A percentile compares a stretch with the other conserved stretches of the same genome.
Evolutionary conservation across 2,329 filamentous ascomycete genomes (phyloP).

Genomic region (Hymenotorrendiella dingleyae): DNA sequence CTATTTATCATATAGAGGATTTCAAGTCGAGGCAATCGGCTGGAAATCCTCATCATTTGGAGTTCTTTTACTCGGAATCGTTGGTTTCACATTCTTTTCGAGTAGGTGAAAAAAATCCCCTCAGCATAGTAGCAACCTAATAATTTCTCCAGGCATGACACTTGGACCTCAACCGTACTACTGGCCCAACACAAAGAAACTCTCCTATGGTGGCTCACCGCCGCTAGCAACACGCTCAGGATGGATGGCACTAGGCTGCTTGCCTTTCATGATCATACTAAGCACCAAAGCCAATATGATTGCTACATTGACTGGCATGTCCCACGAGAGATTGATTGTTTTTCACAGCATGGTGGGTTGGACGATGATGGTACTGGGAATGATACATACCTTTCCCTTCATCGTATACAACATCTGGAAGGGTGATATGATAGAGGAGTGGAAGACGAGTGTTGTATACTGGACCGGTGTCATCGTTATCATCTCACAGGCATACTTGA

Average conservation of each 20-base stretch:
- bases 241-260: slow-evolving; percentile 84
- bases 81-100: slow-evolving; percentile 12
- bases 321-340: slow-evolving; percentile 83
- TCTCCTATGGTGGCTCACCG: slow-evolving; percentile 58
- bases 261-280: slow-evolving; percentile 67
- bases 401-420: slow-evolving; percentile 80
- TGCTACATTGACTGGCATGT: slow-evolving; percentile 76
- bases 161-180: slow-evolving; percentile 17
- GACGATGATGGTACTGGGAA: slow-evolving; percentile 70
- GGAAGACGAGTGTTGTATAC: slow-evolving; percentile 63
- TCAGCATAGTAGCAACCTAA: background rate
- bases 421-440: slow-evolving; percentile 65
- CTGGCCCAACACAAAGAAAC: slow-evolving; percentile 13
- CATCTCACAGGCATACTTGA: slow-evolving; percentile 75
- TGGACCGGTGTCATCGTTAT: slow-evolving; percentile 77
- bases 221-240: slow-evolving; percentile 78
- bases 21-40: slow-evolving; percentile 6
- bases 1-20: slow-evolving; percentile 10
- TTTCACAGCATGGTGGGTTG: slow-evolving; percentile 87
- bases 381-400: slow-evolving; percentile 82
- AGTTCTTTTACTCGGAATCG: slow-evolving; percentile 10
- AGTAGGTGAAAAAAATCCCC: slow-evolving; percentile 1
- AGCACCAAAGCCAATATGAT: slow-evolving; percentile 80
- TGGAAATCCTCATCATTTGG: slow-evolving; percentile 13
- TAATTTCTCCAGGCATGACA: slow-evolving; percentile 6